phyloP scores from a whole-genome alignment of 225 moss, liverwort and hornwort species.

The Anthoceros angustus region DNA sequence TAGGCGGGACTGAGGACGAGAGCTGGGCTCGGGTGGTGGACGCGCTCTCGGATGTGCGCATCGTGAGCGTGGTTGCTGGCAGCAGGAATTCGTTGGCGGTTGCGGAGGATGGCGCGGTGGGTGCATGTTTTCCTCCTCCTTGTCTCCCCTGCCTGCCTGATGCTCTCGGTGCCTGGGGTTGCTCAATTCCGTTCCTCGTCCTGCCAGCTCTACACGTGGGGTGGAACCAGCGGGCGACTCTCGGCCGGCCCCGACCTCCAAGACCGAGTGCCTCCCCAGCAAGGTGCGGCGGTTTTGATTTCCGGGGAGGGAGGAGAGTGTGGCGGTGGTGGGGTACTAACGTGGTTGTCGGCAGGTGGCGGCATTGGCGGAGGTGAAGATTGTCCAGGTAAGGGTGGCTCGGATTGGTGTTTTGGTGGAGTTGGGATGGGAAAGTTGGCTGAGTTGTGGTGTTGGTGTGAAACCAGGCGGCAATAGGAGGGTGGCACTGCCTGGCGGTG shows the following conservation, averaged over 20 bases:
- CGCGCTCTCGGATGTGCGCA: slow-evolving; percentile 12
- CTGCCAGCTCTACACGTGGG: slow-evolving; percentile 40
- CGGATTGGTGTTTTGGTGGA: neutral
- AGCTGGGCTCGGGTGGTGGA: slow-evolving; percentile 19
- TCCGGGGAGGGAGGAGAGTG: too few relatives aligned
- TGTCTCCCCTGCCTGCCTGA: neutral
- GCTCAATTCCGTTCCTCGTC: neutral
- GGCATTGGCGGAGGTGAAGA: slow-evolving; percentile 25
- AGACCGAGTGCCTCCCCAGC: slow-evolving; percentile 27
- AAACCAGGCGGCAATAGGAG: slow-evolving; percentile 42
- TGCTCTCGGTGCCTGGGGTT: neutral
- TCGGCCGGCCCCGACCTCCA: slow-evolving; percentile 33
- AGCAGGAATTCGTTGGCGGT: slow-evolving; percentile 46
- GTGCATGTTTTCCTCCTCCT: neutral
- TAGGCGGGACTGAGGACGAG: slow-evolving; percentile 21
- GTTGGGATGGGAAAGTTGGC: neutral
- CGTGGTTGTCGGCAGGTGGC: slow-evolving; percentile 20
- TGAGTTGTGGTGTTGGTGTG: slow-evolving; percentile 5
- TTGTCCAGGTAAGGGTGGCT: slow-evolving; percentile 29
- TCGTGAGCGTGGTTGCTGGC: slow-evolving; percentile 30
- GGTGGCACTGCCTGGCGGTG: slow-evolving; percentile 56
- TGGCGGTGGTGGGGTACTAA: neutral
- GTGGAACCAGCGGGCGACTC: slow-evolving; percentile 49
- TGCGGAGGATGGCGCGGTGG: slow-evolving; percentile 31
- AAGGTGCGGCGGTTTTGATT: slow-evolving; percentile 13